Conservation (phyloP, 176 grass and related monocot species). For the Zea mays region DNA sequence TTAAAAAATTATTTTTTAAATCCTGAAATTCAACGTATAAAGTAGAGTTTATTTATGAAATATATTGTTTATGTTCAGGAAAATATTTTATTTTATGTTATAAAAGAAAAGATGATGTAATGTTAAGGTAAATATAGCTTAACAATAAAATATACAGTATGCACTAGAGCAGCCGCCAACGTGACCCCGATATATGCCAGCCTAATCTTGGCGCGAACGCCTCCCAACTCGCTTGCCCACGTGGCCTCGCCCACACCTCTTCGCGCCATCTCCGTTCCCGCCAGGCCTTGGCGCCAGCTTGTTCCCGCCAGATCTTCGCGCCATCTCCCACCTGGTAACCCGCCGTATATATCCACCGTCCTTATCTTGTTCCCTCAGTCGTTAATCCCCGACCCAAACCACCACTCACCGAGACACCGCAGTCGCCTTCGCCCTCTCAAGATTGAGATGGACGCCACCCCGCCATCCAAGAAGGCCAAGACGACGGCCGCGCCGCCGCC, state of each 20-base stretch:
- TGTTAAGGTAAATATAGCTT: too few relatives aligned
- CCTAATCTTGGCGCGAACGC: not conserved
- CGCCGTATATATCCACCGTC: not conserved
- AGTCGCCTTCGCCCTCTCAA: not conserved
- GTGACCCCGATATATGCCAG: too few relatives aligned
- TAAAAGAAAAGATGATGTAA: too few relatives aligned
- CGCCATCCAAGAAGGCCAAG: constrained; percentile 32
- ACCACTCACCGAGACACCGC: not conserved
- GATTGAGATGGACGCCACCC: not conserved
- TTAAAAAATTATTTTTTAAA: too few relatives aligned
- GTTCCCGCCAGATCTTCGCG: constrained; percentile 7
- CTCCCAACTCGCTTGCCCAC: not conserved
- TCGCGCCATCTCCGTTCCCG: constrained; percentile 2
- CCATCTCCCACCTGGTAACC: not conserved
- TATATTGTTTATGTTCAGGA: too few relatives aligned
- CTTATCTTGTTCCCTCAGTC: not conserved
- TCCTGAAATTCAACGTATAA: too few relatives aligned
- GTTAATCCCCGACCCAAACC: not conserved
- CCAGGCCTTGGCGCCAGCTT: not conserved
- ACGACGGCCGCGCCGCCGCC: not conserved
- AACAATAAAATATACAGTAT: too few relatives aligned
- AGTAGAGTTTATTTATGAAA: too few relatives aligned
- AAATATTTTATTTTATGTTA: too few relatives aligned
- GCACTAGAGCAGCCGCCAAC: too few relatives aligned
- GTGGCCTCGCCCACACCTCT: not conserved